Evolutionary conservation across 192 early-diverging fungal species (phyloP).

Genomic region (Coemansia sp.): DNA sequence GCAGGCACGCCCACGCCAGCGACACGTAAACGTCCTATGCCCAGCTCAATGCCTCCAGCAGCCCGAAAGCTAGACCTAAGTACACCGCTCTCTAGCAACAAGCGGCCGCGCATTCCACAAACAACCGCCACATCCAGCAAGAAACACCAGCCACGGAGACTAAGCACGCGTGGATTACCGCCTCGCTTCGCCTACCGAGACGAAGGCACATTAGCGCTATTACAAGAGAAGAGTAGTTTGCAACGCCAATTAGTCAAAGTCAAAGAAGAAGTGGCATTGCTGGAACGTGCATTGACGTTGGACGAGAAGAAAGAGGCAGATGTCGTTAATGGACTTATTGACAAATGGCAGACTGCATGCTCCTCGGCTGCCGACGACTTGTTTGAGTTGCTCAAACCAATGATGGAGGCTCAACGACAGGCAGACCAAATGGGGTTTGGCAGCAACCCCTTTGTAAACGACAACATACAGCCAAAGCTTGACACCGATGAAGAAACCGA

Average conservation of each 20-base stretch:
- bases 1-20: constrained; percentile 5
- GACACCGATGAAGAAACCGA: neutral
- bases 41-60: constrained; percentile 12
- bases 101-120: neutral
- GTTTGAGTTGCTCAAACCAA: constrained; percentile 41
- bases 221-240: constrained; percentile 26
- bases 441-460: neutral
- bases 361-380: constrained; percentile 38
- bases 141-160: neutral
- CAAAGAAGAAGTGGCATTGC: constrained; percentile 23
- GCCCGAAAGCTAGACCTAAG: constrained; percentile 4
- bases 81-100: neutral
- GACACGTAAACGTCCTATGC: neutral
- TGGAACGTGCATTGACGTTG: constrained; percentile 34
- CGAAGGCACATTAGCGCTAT: constrained; percentile 9
- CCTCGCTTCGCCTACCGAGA: constrained; percentile 12
- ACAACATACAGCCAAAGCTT: neutral
- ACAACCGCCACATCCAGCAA: neutral
- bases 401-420: constrained; percentile 43
- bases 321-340: constrained; percentile 31
- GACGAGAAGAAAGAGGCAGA: constrained; percentile 22
- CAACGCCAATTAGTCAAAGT: constrained; percentile 20
- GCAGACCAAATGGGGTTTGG: constrained; percentile 16
- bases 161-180: neutral
- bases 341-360: constrained; percentile 48